These are phyloP conservation scores for Trichocladium antarcticum DNA, from an alignment of 495 filamentous ascomycete species.

Conservation along the genomic window DNA sequence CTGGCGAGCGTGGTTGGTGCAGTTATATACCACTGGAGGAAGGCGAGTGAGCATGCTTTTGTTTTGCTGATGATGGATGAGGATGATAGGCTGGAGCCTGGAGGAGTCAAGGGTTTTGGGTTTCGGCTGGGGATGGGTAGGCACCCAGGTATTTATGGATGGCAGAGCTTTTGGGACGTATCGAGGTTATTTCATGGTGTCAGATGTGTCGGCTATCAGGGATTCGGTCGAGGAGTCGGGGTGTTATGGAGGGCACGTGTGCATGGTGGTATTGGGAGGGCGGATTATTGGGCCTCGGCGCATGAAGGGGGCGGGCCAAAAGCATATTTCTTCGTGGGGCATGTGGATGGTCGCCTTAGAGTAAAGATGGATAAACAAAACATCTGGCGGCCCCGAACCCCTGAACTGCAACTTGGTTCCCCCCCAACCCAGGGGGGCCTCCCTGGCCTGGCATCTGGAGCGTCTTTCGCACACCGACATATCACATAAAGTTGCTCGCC, in stretches of 20 bases:
- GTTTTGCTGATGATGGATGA: not conserved
- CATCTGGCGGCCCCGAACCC: too few species aligned
- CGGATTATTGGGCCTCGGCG: too few species aligned
- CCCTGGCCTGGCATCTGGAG: too few species aligned
- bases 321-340: not conserved
- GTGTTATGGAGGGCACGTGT: too few species aligned
- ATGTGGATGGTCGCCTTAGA: not conserved
- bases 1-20: not conserved
- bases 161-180: not conserved
- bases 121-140: not conserved
- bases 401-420: too few species aligned
- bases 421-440: too few species aligned
- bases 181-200: not conserved
- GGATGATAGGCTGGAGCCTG: too few species aligned
- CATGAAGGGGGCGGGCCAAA: too few species aligned
- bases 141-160: not conserved
- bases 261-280: too few species aligned
- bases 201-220: not conserved
- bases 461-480: not conserved
- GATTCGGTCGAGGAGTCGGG: too few species aligned
- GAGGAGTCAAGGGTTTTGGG: not conserved
- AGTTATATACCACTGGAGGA: not conserved
- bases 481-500: conserved; percentile 5
- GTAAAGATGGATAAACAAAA: not conserved
- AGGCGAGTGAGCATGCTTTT: not conserved